Evolutionary conservation across 2,329 filamentous ascomycete species (phyloP), one percentile per base, ranked within the genome.

Genomic region (Paracamarosporium sp.): DNA sequence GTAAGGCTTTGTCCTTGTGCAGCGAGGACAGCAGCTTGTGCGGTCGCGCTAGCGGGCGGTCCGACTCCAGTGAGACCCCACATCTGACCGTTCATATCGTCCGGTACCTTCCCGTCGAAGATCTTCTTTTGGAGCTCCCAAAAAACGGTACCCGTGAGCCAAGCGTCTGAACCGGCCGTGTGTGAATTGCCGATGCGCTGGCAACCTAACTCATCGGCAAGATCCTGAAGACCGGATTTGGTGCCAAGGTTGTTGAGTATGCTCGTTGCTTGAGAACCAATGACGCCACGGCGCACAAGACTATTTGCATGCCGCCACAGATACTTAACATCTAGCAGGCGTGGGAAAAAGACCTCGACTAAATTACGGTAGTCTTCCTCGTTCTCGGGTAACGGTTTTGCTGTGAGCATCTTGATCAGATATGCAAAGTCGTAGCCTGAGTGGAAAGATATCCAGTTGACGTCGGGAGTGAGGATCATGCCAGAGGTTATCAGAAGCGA

Each of bases 381-480:
- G 66, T 96, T 92, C 66, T 93, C 91, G 0, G 95, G 95, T 7
- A 99, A 83, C 43, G 90, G 87, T 64, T 88, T 86, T 78, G 91
- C 91, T 56, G 91, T 89, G 75, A 99, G 88, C 56, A 97, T 88
- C 80, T 99, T 99, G 72, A 96, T 93, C 45, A 99, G 83, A 72
- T 98, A 98, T 47, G 93, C 95, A 78, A 99, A 98, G 80, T 99
- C 95, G 78, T 99, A 99, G 59, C 94, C 95, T 27, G 92, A 95
- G 76, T 99, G 95, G 79, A 98, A 98, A 4, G 92, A 96, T 63
- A 99, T 91, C 95, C 95, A 99, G 75, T 92, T 90, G 54, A 97
- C 91, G 56, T 96, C 88, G 36, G 95, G 89, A 63, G 91, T 88
- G 69, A 95, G 90, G 12, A 96, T 92, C 44, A 99, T 85, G 8